Conservation (phyloP, 2,329 filamentous ascomycete genomes). For the Cadophora gregata region DNA sequence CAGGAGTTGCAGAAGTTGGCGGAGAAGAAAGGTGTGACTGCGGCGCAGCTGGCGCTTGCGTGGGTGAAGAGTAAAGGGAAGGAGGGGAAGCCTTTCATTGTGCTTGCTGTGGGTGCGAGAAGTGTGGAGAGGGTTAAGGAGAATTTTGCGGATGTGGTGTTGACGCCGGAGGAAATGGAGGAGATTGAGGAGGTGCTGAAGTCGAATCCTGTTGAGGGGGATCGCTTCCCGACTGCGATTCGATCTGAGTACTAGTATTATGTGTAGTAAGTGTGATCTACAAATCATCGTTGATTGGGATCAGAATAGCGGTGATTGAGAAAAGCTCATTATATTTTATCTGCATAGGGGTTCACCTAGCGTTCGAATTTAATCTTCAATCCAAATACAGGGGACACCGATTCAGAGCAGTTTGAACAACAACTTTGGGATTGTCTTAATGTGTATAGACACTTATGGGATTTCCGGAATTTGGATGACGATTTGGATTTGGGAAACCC, state of each 20-base stretch:
- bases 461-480: too few species aligned
- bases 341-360: too few species aligned
- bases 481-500: too few species aligned
- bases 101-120: conserved; percentile 45
- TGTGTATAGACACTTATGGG: too few species aligned
- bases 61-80: conserved; percentile 32
- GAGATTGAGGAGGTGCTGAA: conserved; percentile 41
- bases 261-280: too few species aligned
- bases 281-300: too few species aligned
- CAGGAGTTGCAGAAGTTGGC: conserved; percentile 62
- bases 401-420: too few species aligned
- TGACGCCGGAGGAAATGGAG: conserved; percentile 41
- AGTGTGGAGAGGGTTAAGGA: conserved; percentile 41
- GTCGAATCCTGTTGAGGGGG: conserved; percentile 31
- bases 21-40: conserved; percentile 61
- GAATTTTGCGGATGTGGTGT: conserved; percentile 40
- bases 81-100: conserved; percentile 30
- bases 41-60: conserved; percentile 62
- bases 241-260: conserved; percentile 27
- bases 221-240: conserved; percentile 27
- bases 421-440: too few species aligned
- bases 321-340: too few species aligned
- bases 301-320: too few species aligned
- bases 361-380: too few species aligned
- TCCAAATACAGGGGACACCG: too few species aligned